These are phyloP conservation scores for Evernia prunastri DNA, from an alignment of 495 filamentous ascomycete genomes.

Conservation along the genomic window DNA sequence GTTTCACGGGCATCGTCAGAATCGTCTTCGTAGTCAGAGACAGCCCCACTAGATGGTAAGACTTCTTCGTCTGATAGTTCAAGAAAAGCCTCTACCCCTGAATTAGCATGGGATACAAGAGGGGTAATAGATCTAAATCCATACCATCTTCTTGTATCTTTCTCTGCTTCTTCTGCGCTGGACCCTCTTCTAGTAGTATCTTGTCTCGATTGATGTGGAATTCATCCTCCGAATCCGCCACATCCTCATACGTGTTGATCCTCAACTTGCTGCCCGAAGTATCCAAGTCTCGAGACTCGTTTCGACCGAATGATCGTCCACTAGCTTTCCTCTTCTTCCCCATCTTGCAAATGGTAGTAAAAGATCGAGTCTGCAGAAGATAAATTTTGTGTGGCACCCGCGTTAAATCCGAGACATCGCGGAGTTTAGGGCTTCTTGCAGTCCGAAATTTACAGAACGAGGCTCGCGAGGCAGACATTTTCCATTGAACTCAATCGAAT, in stretches of 20 bases:
- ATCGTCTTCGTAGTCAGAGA: slow-evolving; percentile 47
- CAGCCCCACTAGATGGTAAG: slow-evolving; percentile 47
- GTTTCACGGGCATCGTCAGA: slow-evolving; percentile 46
- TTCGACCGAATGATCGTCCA: slow-evolving; percentile 32
- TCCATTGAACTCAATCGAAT: slow-evolving; percentile 27
- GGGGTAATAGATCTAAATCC: slow-evolving; percentile 2
- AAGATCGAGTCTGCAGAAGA: slow-evolving; percentile 30
- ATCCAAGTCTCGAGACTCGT: slow-evolving; percentile 44
- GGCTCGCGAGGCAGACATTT: slow-evolving; percentile 36
- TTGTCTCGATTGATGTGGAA: slow-evolving; percentile 79
- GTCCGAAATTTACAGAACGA: slow-evolving; percentile 35
- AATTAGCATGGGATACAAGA: not conserved
- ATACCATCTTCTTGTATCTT: slow-evolving; percentile 58
- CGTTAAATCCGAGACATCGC: not conserved
- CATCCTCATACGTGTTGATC: slow-evolving; percentile 41
- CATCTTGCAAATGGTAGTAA: slow-evolving; percentile 42
- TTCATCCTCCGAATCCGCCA: slow-evolving; percentile 84
- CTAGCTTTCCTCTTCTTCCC: slow-evolving; percentile 75
- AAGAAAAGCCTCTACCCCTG: slow-evolving; percentile 46
- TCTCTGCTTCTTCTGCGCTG: slow-evolving; percentile 67
- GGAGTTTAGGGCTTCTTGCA: slow-evolving; percentile 6
- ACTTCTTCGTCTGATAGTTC: slow-evolving; percentile 88
- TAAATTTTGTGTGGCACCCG: slow-evolving; percentile 27
- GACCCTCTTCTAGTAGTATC: slow-evolving; percentile 73
- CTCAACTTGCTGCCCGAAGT: slow-evolving; percentile 48